phyloP scores from a whole-genome alignment of 1,139 yeast species.

The Magnusiomyces tetraspermus region DNA sequence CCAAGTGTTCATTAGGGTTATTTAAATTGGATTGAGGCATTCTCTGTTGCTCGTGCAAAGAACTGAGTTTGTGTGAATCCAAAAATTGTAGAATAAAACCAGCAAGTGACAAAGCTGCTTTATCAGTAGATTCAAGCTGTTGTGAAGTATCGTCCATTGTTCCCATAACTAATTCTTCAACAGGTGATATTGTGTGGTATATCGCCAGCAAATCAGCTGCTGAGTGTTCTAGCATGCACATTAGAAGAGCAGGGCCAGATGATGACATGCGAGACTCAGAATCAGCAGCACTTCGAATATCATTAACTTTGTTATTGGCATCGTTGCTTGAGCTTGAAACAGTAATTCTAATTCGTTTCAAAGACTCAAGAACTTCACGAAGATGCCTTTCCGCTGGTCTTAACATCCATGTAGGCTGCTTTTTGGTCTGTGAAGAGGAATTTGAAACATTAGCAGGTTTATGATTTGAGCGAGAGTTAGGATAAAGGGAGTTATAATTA shows the following conservation, averaged over 20 bases:
- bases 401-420: too few species aligned
- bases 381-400: slow-evolving; percentile 22
- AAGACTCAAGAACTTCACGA: slow-evolving; percentile 12
- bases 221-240: slow-evolving; percentile 18
- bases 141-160: slow-evolving; percentile 13
- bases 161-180: slow-evolving; percentile 11
- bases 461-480: not conserved
- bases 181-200: not conserved
- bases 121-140: slow-evolving; percentile 22
- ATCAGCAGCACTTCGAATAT: too few species aligned
- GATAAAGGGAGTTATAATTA: not conserved
- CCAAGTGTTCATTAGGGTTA: not conserved
- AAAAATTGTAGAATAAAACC: slow-evolving; percentile 21
- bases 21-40: not conserved
- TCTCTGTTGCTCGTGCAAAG: not conserved
- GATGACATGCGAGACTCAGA: not conserved
- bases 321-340: not conserved
- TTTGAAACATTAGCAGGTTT: not conserved
- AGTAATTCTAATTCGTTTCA: not conserved
- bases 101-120: slow-evolving; percentile 25
- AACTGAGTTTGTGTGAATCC: slow-evolving; percentile 2
- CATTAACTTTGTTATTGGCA: not conserved
- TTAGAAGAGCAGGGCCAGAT: not conserved
- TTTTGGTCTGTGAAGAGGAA: too few species aligned
- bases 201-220: slow-evolving; percentile 8